Evolutionary conservation across 768 basidiomycete species (phyloP), one percentile per base, ranked within the genome.

Genomic region (Lactarius hengduanensis): DNA sequence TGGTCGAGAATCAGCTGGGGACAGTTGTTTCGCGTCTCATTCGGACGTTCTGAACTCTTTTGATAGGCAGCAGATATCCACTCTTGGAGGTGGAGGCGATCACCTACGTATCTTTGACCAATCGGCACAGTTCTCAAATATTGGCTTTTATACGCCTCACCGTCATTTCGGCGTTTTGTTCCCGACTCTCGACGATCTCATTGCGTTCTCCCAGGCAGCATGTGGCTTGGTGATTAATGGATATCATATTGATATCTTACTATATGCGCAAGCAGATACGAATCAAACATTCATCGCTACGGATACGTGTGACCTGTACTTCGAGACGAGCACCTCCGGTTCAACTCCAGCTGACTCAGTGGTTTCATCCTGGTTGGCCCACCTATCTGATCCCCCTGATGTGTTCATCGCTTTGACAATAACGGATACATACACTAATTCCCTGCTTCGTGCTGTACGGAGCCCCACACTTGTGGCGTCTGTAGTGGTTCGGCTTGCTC

Each of bases 401-500:
- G 65, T 71, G 36, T 40, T 70, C 18, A 65, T 72, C 34, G 11
- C 64, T 28, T 41, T 69, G 41, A 57, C 47, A 16, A 64, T 45
- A 8, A 61, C 57, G 28, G 69, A 69, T 22, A 18, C 18, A 13
- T 55, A 63, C 36, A 58, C 53, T 1, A 43, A 41, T 50, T 65
- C 67, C 20, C 22, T 68, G 18, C 30, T 56, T 18, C 50, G 53
- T 18, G 43, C 45, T 38, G 32, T 69, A 15, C 50, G 50, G 28
- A 30, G 50, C 22, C 59, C 65, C 2, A 38, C 54, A 3, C 32
- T 59, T 20, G 55, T 53, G 16, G 38, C 75, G 28, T 71, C 75
- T 32, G 77, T 78, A 10, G 20, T 81, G 10, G 75, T 87, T 1
- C 77, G 77, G 26, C 74, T 89, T 32, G 82, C 82, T 38, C 77